A percentile compares a stretch with the other conserved stretches of the same genome.
Conservation (phyloP, 2,329 filamentous ascomycete species). For the Lachnellula arida region DNA sequence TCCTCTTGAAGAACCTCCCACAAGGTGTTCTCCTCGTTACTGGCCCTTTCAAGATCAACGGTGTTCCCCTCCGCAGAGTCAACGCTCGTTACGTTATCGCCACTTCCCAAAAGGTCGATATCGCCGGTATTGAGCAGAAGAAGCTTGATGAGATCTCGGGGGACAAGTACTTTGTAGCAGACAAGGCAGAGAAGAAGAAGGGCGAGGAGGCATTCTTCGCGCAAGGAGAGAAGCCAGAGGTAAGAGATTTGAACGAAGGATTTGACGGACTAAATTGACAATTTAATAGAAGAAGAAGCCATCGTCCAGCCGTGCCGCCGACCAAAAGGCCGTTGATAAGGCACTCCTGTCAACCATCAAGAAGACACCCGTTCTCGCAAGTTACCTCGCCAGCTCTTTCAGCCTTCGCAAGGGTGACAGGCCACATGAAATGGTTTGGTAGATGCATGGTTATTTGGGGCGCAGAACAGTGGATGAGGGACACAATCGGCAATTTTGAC, state of each 20-base stretch:
- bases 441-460: constrained; percentile 43
- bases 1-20: constrained; percentile 95
- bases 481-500: constrained; percentile 60
- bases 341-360: constrained; percentile 91
- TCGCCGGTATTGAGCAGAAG: constrained; percentile 79
- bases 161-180: constrained; percentile 91
- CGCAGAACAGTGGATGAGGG: constrained; percentile 40
- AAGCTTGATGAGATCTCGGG: constrained; percentile 76
- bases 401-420: constrained; percentile 98
- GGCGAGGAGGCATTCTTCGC: constrained; percentile 99
- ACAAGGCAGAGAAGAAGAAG: constrained; percentile 93
- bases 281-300: constrained; percentile 87
- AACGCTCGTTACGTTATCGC: constrained; percentile 93
- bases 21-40: constrained; percentile 99
- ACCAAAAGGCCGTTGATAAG: constrained; percentile 99
- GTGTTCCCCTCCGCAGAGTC: constrained; percentile 91
- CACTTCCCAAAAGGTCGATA: constrained; percentile 78
- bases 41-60: constrained; percentile 99
- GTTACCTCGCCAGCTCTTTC: constrained; percentile 95
- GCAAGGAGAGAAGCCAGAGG: constrained; percentile 97
- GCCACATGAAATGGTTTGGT: constrained; percentile 99
- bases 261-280: constrained; percentile 12
- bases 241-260: constrained; percentile 43
- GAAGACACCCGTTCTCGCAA: constrained; percentile 91
- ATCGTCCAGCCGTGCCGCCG: constrained; percentile 82